Evolutionary conservation across 1,284 basidiomycete genomes (phyloP), one percentile per base, ranked within the genome.

Genomic region (Moniliella sp.): DNA sequence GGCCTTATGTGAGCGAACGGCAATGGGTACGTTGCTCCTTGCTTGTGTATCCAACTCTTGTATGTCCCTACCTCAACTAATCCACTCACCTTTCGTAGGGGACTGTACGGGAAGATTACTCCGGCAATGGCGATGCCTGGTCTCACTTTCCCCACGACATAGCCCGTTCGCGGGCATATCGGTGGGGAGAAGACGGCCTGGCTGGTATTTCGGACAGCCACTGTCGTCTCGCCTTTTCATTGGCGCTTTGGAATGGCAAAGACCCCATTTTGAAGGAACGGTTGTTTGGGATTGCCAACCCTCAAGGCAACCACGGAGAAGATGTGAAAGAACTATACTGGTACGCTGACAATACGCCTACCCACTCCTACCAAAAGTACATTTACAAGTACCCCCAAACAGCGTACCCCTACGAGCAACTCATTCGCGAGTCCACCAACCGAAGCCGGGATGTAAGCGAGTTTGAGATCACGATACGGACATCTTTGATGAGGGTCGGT

Each of bases 281-380:
- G 31, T 67, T 93, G 38, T 97, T 86, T 55, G 88, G 69, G 45
- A 75, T 91, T 32, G 91, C 86, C 28, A 83, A 84, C 13, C 80
- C 84, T 60, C 78, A 97, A 65, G 68, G 65, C 26, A 97, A 97
- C 62, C 88, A 97, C 63, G 88, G 88, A 44, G 88, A 97, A 64
- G 88, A 97, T 60, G 82, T 86, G 65, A 94, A 94, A 65, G 88
- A 97, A 59, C 67, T 94, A 17, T 94, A 94, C 64, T 97, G 86
- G 61, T 94, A 97, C 63, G 72, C 94, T 45, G 88, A 94, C 64
- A 91, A 81, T 32, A 91, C 88, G 0, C 88, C 88, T 13, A 93
- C 86, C 1, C 88, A 97, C 61, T 88, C 82, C 18, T 97, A 94
- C 70, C 94, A 94, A 88, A 97, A 94, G 64, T 88, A 78, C 64